Evolutionary conservation across 805 yeast genomes (phyloP), one percentile per base, ranked within the genome.

Genomic region (Schizosaccharomyces lindneri): DNA sequence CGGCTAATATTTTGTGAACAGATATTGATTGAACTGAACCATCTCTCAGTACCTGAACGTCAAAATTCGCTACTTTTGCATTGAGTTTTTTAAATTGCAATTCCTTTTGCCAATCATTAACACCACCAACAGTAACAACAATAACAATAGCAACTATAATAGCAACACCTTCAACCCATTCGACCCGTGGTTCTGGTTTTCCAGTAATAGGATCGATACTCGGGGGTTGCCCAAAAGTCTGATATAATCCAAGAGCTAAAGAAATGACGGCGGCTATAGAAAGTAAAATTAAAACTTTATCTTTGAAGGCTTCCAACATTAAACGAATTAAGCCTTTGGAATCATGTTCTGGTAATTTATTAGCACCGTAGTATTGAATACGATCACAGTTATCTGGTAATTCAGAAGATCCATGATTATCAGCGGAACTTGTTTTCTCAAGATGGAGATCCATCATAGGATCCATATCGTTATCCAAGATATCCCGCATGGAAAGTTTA

Each of bases 161-260:
- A 51, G 98, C 99, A 48, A 89, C 95, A 66, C 99, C 99, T 75
- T 93, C 99, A 59, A 94, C 95, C 97, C 97, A 93, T 68, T 90
- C 95, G 41, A 93, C 94, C 67, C 82, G 80, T 19, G 97, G 96
- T 62, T 81, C 71, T 24, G 80, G 75, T 27, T 80, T 76, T 32
- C 95, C 95, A 65, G 87, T 86, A 24, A 59, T 59, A 5, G 79
- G 81, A 70, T 90, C 96, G 67, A 79, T 79, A 68, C 80, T 81
- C 0, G 86, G 76, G 0, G 84, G 88, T 65, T 85, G 85, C 55
- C 94, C 95, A 73, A 88, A 84, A 1, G 95, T 82, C 72, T 93
- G 95, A 70, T 93, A 93, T 6, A 93, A 75, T 0, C 98, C 99
- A 60, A 93, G 73, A 0, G 95, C 90, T 61, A 93, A 77, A 0